These are phyloP conservation scores for Excoecaria agallocha DNA, from an alignment of 345 rosid species.

Conservation along the genomic window DNA sequence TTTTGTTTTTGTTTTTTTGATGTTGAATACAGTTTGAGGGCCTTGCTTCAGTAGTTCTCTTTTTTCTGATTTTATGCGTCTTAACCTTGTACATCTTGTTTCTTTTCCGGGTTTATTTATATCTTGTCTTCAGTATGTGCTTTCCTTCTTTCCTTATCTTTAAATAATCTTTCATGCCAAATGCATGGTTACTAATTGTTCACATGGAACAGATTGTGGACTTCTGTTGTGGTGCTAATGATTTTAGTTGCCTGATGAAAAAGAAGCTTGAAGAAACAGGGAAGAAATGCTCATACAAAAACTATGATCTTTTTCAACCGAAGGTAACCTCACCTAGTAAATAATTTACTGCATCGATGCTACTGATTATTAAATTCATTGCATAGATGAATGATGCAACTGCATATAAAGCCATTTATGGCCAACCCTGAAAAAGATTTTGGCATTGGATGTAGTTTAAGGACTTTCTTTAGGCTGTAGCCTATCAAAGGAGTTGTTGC, in stretches of 20 bases:
- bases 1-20: no score
- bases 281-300: conserved; percentile 77
- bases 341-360: neutral
- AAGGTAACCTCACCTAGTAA: conserved; percentile 46
- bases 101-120: no score
- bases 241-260: conserved; percentile 80
- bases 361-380: neutral
- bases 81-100: no score
- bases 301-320: conserved; percentile 68
- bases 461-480: neutral
- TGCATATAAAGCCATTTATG: neutral
- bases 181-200: neutral
- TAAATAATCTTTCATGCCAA: neutral
- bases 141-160: neutral
- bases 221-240: conserved; percentile 96
- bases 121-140: neutral
- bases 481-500: neutral
- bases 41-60: no score
- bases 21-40: no score
- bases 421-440: neutral
- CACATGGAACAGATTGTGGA: conserved; percentile 64
- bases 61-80: no score
- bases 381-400: neutral
- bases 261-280: conserved; percentile 75
- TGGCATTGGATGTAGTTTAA: neutral